phyloP scores from a whole-genome alignment of 768 basidiomycete species.

The Paxillus ammoniavirescens region DNA sequence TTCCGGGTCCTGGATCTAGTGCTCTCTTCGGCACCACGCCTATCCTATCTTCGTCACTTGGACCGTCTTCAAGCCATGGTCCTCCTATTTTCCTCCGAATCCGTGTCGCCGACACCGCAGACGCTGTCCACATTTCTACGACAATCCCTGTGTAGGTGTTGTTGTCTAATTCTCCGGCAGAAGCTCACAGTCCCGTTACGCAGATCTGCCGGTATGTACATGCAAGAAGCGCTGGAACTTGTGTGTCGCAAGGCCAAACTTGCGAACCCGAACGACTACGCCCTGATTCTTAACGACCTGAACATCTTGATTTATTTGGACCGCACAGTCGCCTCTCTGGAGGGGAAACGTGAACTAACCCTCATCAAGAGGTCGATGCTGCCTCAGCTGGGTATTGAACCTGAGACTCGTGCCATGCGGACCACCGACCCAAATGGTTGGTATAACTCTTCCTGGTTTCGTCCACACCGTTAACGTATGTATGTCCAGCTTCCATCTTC shows the following conservation, averaged over 20 bases:
- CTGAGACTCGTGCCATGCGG: constrained; percentile 59
- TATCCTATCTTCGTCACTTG: constrained; percentile 62
- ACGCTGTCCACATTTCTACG: constrained; percentile 82
- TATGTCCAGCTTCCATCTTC: constrained; percentile 80
- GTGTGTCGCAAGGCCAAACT: constrained; percentile 73
- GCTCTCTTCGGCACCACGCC: constrained; percentile 49
- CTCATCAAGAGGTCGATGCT: constrained; percentile 80
- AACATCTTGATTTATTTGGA: constrained; percentile 87
- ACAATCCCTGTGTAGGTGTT: constrained; percentile 84
- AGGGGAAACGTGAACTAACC: constrained; percentile 80
- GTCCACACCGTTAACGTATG: constrained; percentile 1
- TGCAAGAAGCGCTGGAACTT: constrained; percentile 91
- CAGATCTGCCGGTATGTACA: constrained; percentile 90
- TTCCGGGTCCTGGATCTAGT: constrained; percentile 41
- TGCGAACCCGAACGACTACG: constrained; percentile 75
- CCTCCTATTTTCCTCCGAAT: constrained; percentile 84
- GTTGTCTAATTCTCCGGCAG: neutral
- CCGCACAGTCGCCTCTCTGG: constrained; percentile 92
- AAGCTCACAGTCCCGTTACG: neutral
- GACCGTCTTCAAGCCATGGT: constrained; percentile 69
- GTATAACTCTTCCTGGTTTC: constrained; percentile 9
- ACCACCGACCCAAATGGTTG: constrained; percentile 92
- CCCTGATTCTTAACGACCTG: constrained; percentile 59
- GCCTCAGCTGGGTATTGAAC: constrained; percentile 65
- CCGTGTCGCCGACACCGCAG: constrained; percentile 75